phyloP scores from a whole-genome alignment of 768 basidiomycete genomes.

The Hortiboletus campestris region DNA sequence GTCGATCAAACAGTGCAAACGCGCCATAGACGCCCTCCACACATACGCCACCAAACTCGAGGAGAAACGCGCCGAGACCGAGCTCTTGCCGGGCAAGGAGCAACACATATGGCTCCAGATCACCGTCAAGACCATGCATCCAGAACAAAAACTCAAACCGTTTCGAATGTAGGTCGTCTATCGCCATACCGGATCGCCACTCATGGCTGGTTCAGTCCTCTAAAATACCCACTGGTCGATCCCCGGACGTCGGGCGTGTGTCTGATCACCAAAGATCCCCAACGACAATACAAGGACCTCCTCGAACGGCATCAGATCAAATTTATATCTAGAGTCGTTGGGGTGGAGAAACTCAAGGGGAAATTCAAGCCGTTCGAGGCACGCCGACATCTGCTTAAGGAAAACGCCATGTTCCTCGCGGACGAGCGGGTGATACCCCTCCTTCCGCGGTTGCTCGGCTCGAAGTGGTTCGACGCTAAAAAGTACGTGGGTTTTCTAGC shows the following conservation, averaged over 20 bases:
- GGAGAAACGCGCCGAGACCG: slow-evolving; percentile 62
- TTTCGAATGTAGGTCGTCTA: slow-evolving; percentile 66
- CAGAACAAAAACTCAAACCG: slow-evolving; percentile 76
- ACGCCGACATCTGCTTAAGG: slow-evolving; percentile 77
- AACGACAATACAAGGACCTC: slow-evolving; percentile 94
- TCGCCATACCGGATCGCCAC: background rate
- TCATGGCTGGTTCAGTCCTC: slow-evolving; percentile 42
- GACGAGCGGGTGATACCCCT: slow-evolving; percentile 89
- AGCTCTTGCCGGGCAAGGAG: slow-evolving; percentile 76
- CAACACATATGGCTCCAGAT: slow-evolving; percentile 89
- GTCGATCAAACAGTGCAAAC: slow-evolving; percentile 67
- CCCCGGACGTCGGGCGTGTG: slow-evolving; percentile 80
- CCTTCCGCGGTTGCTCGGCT: slow-evolving; percentile 83
- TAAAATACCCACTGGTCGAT: slow-evolving; percentile 81
- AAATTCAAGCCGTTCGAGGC: slow-evolving; percentile 88
- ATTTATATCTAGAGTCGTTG: slow-evolving; percentile 91
- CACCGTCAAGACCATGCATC: slow-evolving; percentile 78
- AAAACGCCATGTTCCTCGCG: slow-evolving; percentile 90
- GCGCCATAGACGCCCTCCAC: slow-evolving; percentile 77
- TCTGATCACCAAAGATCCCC: slow-evolving; percentile 93
- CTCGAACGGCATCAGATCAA: slow-evolving; percentile 74
- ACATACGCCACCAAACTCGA: slow-evolving; percentile 65
- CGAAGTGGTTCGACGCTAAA: slow-evolving; percentile 91
- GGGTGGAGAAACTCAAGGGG: slow-evolving; percentile 87
- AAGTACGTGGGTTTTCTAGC: slow-evolving; percentile 56